Conservation (phyloP, 2,329 filamentous ascomycete genomes). For the Sporothrix mexicana region DNA sequence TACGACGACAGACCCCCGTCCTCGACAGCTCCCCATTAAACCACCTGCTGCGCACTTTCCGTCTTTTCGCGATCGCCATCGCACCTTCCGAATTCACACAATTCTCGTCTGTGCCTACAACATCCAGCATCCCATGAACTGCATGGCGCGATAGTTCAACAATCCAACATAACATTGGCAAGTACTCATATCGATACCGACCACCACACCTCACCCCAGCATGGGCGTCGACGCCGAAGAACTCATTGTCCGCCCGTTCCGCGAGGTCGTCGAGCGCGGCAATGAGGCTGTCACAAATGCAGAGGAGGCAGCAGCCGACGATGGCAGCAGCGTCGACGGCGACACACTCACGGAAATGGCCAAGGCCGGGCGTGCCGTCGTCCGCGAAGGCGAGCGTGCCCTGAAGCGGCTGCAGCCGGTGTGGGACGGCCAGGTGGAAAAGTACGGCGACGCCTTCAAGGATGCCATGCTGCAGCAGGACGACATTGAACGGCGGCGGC, state of each 20-base stretch:
- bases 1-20: not conserved
- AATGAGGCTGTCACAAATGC: constrained; percentile 47
- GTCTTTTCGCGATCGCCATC: constrained; percentile 4
- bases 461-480: constrained; percentile 47
- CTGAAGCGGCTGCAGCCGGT: constrained; percentile 48
- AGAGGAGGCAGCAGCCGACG: constrained; percentile 42
- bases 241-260: constrained; percentile 48
- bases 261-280: constrained; percentile 49
- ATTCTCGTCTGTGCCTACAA: not conserved
- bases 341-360: constrained; percentile 41
- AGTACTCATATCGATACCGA: too few species aligned
- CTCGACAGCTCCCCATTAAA: not conserved
- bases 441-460: constrained; percentile 48
- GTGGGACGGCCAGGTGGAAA: constrained; percentile 48
- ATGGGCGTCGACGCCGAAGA: constrained; percentile 43
- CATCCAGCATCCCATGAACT: not conserved
- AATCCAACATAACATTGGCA: not conserved
- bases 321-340: constrained; percentile 39
- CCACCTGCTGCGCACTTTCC: not conserved
- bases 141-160: too few species aligned
- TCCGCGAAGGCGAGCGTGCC: constrained; percentile 46
- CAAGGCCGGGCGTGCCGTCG: constrained; percentile 43
- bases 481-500: constrained; percentile 42
- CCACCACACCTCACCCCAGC: not conserved
- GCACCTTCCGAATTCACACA: not conserved